Conservation (phyloP, 768 basidiomycete genomes). For the Mycena pura region DNA sequence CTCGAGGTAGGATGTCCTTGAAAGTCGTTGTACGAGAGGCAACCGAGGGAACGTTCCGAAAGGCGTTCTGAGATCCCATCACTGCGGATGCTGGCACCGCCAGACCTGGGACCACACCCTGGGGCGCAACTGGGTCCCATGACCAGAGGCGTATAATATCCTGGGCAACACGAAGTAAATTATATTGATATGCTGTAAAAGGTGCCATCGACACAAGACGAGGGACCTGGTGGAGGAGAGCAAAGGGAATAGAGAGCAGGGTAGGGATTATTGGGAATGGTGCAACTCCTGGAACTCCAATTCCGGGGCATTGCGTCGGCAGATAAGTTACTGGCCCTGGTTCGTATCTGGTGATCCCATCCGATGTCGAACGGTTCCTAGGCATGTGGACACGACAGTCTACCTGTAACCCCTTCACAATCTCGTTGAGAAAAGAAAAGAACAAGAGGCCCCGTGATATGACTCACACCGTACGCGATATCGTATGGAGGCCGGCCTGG, state of each 20-base stretch:
- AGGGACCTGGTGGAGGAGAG: constrained; percentile 20
- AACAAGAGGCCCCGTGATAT: neutral
- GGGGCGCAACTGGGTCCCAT: constrained; percentile 9
- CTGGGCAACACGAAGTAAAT: neutral
- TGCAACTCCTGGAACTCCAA: neutral
- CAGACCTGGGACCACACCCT: neutral
- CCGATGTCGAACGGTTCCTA: neutral
- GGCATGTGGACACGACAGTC: constrained; percentile 5
- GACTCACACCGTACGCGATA: constrained; percentile 11
- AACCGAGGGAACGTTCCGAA: neutral
- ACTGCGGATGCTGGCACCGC: neutral
- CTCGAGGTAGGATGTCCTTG: neutral
- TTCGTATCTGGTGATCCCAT: neutral
- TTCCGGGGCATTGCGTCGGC: constrained; percentile 16
- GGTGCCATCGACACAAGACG: constrained; percentile 10
- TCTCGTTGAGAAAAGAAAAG: neutral
- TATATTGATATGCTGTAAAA: constrained; percentile 3
- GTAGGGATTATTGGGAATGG: constrained; percentile 19
- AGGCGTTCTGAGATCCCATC: neutral
- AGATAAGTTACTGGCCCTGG: neutral
- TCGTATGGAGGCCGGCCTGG: constrained; percentile 17
- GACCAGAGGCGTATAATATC: constrained; percentile 17
- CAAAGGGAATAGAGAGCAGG: constrained; percentile 22
- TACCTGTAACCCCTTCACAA: neutral
- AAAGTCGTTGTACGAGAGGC: neutral